Percentiles rank a stretch among this genome's conserved stretches.
Evolutionary conservation across 495 filamentous ascomycete genomes (phyloP).

Genomic region (Daldinia loculata): DNA sequence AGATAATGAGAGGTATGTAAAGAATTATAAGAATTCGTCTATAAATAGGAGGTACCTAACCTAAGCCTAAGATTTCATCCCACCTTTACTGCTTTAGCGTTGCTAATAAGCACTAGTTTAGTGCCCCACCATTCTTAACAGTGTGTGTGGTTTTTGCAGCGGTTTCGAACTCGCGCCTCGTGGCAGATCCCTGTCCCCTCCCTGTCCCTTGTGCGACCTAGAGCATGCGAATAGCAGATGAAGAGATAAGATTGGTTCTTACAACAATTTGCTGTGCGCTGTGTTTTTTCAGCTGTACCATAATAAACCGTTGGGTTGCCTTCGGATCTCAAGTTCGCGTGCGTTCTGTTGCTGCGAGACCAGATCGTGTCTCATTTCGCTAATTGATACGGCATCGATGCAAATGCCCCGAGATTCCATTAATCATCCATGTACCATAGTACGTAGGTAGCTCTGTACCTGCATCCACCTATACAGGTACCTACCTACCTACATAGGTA

Average conservation of each 20-base stretch:
- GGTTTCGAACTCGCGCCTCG: conserved; percentile 23
- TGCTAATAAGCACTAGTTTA: conserved; percentile 19
- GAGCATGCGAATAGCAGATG: background rate
- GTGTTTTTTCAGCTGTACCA: conserved; percentile 32
- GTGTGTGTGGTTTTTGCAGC: background rate
- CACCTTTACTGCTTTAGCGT: background rate
- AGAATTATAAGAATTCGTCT: background rate
- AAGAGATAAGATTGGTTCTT: conserved; percentile 29
- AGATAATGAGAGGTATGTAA: background rate
- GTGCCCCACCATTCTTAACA: background rate
- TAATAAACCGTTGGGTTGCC: conserved; percentile 15
- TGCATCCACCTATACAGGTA: conserved; percentile 8
- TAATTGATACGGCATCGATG: conserved; percentile 30
- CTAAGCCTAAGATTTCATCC: conserved; percentile 10
- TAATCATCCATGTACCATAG: background rate
- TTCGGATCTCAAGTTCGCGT: conserved; percentile 30
- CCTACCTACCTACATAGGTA: background rate
- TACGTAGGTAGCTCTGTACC: conserved; percentile 21
- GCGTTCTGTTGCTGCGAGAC: conserved; percentile 17
- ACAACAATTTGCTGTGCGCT: conserved; percentile 7
- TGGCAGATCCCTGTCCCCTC: conserved; percentile 10
- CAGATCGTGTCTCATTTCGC: conserved; percentile 34
- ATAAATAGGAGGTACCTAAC: conserved; percentile 6
- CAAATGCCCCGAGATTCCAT: conserved; percentile 2
- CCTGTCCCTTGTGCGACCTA: conserved; percentile 13